Conservation (phyloP, 2,329 filamentous ascomycete species). For the Akanthomyces muscarius region DNA sequence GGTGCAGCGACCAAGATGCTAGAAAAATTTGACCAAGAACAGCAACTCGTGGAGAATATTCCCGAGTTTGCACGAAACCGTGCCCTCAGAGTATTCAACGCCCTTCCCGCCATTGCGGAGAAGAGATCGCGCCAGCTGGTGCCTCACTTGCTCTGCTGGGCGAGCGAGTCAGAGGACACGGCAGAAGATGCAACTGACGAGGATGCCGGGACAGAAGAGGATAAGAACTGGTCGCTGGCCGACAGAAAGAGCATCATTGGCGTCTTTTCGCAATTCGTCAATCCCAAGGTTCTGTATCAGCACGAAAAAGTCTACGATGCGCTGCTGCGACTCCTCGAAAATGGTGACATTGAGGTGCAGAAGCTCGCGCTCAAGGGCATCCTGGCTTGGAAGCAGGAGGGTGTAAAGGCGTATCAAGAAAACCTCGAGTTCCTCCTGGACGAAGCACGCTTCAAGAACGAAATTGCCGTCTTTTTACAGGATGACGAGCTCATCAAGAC, state of each 20-base stretch:
- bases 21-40: slow-evolving; percentile 60
- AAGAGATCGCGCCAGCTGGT: slow-evolving; percentile 80
- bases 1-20: slow-evolving; percentile 57
- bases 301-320: slow-evolving; percentile 71
- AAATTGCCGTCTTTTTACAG: slow-evolving; percentile 84
- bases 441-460: slow-evolving; percentile 87
- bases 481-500: slow-evolving; percentile 68
- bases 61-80: slow-evolving; percentile 64
- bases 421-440: slow-evolving; percentile 84
- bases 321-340: slow-evolving; percentile 71
- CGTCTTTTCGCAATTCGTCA: slow-evolving; percentile 79
- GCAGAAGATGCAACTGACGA: slow-evolving; percentile 43
- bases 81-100: slow-evolving; percentile 72
- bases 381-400: slow-evolving; percentile 81
- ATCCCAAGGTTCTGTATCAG: slow-evolving; percentile 79
- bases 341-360: slow-evolving; percentile 88
- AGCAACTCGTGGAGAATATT: slow-evolving; percentile 48
- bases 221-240: slow-evolving; percentile 61
- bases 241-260: slow-evolving; percentile 81
- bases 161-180: slow-evolving; percentile 46
- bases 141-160: slow-evolving; percentile 81
- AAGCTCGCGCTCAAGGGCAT: slow-evolving; percentile 79
- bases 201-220: slow-evolving; percentile 39
- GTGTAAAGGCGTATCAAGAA: slow-evolving; percentile 74
- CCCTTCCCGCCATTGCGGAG: slow-evolving; percentile 73